Percentiles rank a stretch among this genome's conserved stretches.
Conservation (phyloP, 805 yeast genomes). For the Candida vartiovaarae region DNA sequence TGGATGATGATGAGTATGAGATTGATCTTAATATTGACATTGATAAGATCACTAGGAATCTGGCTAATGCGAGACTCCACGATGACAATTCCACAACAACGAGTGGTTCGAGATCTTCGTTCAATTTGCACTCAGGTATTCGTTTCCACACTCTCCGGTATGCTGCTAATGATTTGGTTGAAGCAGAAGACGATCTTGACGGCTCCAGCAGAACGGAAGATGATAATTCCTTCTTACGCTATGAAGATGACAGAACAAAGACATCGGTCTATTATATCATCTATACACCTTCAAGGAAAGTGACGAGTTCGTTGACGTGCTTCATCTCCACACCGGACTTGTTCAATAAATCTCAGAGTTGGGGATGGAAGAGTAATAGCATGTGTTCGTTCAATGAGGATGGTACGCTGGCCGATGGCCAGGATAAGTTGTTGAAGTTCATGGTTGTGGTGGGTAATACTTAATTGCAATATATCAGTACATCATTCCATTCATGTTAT, state of each 20-base stretch:
- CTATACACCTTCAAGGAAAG: constrained; percentile 44
- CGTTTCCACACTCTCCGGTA: too few relatives aligned
- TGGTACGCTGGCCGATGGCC: constrained; percentile 38
- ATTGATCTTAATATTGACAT: not conserved
- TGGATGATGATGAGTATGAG: constrained; percentile 10
- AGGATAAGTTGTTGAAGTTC: constrained; percentile 38
- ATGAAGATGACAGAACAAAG: constrained; percentile 39
- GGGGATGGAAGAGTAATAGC: constrained; percentile 57
- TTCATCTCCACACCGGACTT: constrained; percentile 49
- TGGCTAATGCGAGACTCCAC: not conserved
- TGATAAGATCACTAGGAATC: not conserved
- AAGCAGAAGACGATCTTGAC: constrained; percentile 7
- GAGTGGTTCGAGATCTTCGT: not conserved
- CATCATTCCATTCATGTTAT: constrained; percentile 1
- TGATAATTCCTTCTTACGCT: constrained; percentile 25
- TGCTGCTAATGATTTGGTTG: not conserved
- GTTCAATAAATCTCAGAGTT: constrained; percentile 47
- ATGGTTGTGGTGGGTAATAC: constrained; percentile 44
- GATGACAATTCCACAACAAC: not conserved
- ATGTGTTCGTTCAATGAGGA: constrained; percentile 46
- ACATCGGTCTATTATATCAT: constrained; percentile 46
- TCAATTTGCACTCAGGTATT: not conserved
- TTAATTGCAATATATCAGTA: constrained; percentile 7
- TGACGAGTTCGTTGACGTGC: constrained; percentile 40
- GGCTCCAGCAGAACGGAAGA: constrained; percentile 18